Evolutionary conservation across 2,329 filamentous ascomycete genomes (phyloP).

Genomic region (Colletotrichum chlorophyti): DNA sequence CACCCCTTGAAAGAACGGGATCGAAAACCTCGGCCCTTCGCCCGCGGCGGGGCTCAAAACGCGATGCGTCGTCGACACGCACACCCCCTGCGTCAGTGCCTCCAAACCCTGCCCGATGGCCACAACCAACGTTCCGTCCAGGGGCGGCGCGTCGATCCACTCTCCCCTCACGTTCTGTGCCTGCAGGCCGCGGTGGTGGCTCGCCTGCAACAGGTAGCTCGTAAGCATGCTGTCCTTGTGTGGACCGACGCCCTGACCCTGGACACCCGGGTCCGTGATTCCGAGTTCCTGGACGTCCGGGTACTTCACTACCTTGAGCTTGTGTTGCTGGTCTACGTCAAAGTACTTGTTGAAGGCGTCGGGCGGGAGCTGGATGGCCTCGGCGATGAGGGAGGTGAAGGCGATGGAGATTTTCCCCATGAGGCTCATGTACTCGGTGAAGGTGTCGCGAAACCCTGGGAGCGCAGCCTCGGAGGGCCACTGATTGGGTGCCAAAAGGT

Average conservation of each 20-base stretch:
- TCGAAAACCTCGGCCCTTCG: conserved; percentile 75
- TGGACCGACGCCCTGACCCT: conserved; percentile 72
- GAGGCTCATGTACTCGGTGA: conserved; percentile 75
- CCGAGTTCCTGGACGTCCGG: conserved; percentile 72
- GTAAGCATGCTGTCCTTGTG: conserved; percentile 89
- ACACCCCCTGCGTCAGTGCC: conserved; percentile 83
- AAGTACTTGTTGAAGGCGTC: conserved; percentile 82
- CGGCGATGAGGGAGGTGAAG: conserved; percentile 83
- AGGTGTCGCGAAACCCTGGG: conserved; percentile 72
- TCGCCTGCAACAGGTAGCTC: conserved; percentile 82
- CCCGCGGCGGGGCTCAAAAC: conserved; percentile 78
- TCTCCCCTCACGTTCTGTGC: conserved; percentile 79
- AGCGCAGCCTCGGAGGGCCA: conserved; percentile 73
- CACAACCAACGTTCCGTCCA: conserved; percentile 80
- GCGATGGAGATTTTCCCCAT: conserved; percentile 77
- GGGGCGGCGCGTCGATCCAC: conserved; percentile 85
- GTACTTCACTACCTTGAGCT: conserved; percentile 89
- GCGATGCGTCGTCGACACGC: conserved; percentile 81
- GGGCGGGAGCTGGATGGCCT: conserved; percentile 76
- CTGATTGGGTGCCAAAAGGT: conserved; percentile 79
- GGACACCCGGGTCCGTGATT: conserved; percentile 40
- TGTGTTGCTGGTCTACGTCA: conserved; percentile 78
- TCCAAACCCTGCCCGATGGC: conserved; percentile 89
- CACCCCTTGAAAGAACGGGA: conserved; percentile 90
- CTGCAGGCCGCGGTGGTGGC: conserved; percentile 77